A percentile compares a stretch with the other conserved stretches of the same genome.
Evolutionary conservation across 2,329 filamentous ascomycete genomes (phyloP).

Genomic region (Fusarium phyllophilum): DNA sequence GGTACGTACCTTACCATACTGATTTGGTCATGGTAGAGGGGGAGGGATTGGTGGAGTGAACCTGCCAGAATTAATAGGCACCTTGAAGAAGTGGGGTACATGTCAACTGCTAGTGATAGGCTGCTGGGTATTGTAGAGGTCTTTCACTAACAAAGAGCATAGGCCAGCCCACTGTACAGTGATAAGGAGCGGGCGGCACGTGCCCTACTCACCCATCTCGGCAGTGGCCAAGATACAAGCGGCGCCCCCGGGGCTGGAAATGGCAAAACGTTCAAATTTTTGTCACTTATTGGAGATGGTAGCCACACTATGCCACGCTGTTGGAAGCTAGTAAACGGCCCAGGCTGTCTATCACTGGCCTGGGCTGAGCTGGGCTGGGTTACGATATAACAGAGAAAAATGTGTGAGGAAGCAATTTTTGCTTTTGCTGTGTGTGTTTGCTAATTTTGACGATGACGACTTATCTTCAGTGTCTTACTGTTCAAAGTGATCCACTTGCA

Average conservation of each 20-base stretch:
- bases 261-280: slow-evolving; percentile 37
- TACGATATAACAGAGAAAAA: slow-evolving; percentile 14
- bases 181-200: slow-evolving; percentile 25
- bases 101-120: slow-evolving; percentile 27
- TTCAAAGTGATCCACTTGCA: not conserved
- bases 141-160: slow-evolving; percentile 27
- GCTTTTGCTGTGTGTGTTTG: not conserved
- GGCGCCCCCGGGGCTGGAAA: slow-evolving; percentile 21
- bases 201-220: slow-evolving; percentile 37
- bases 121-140: not conserved
- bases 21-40: slow-evolving; percentile 38
- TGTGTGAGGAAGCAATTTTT: slow-evolving; percentile 15
- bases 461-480: slow-evolving; percentile 19
- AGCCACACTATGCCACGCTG: slow-evolving; percentile 20
- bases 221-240: slow-evolving; percentile 36
- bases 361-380: not conserved
- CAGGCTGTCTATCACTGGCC: slow-evolving; percentile 11
- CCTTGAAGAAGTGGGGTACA: slow-evolving; percentile 24
- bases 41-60: slow-evolving; percentile 40
- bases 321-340: slow-evolving; percentile 31
- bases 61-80: slow-evolving; percentile 23
- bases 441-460: slow-evolving; percentile 5
- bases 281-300: slow-evolving; percentile 16
- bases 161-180: not conserved
- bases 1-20: slow-evolving; percentile 34